Conservation (phyloP, 208 protist species). For the Acanthamoeba lenticulata region DNA sequence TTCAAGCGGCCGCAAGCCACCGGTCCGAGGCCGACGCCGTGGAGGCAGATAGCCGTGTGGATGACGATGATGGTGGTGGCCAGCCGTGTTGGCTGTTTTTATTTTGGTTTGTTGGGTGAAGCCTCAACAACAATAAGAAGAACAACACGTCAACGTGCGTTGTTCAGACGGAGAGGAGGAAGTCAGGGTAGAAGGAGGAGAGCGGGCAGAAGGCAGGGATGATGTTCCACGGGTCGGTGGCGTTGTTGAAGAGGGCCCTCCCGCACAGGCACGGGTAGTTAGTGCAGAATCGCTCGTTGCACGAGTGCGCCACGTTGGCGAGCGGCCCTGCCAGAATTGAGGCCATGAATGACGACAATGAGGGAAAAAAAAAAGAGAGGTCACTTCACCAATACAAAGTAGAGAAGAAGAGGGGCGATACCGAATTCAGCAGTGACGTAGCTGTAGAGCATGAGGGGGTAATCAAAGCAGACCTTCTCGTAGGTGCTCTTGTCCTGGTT, state of each 20-base stretch:
- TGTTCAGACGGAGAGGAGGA: background rate
- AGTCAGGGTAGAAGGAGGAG: constrained; percentile 35
- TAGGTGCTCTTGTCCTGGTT: constrained; percentile 27
- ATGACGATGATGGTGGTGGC: too few relatives aligned
- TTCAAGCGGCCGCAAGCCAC: background rate
- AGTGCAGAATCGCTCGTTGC: constrained; percentile 23
- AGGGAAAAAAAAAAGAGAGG: background rate
- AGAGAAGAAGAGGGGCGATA: background rate
- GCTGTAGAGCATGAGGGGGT: constrained; percentile 51
- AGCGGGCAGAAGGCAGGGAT: constrained; percentile 36
- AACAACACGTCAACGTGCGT: too few relatives aligned
- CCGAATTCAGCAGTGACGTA: background rate
- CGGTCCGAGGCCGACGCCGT: background rate
- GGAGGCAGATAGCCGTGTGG: background rate
- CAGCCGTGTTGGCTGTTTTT: too few relatives aligned
- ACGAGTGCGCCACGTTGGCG: constrained; percentile 48
- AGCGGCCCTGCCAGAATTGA: background rate
- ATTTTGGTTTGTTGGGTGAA: too few relatives aligned
- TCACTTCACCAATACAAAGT: background rate
- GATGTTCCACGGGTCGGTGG: constrained; percentile 40
- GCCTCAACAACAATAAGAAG: too few relatives aligned
- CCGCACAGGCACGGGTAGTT: constrained; percentile 11
- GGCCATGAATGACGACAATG: too few relatives aligned
- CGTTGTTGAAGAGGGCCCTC: background rate
- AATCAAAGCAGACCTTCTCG: constrained; percentile 63